These are phyloP conservation scores for Hygrophila difformis DNA, from an alignment of 257 asterid species.

Conservation along the genomic window DNA sequence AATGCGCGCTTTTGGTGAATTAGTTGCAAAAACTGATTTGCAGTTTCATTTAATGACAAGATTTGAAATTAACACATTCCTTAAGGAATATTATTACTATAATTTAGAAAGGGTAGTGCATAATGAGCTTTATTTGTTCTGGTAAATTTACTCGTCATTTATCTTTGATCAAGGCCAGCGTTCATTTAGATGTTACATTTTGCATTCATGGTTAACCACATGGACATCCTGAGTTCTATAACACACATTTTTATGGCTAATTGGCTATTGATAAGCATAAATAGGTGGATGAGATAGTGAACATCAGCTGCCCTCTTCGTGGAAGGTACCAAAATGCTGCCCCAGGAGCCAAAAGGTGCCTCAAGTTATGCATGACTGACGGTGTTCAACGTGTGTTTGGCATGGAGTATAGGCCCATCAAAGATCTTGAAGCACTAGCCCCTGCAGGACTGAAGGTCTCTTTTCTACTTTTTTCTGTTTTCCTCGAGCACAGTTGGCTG, in stretches of 20 bases:
- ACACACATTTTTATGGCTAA: slow-evolving; percentile 6
- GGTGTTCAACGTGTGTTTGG: slow-evolving; percentile 89
- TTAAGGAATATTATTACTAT: too few species aligned
- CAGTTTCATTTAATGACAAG: too few species aligned
- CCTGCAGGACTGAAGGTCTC: slow-evolving; percentile 84
- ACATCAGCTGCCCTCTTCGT: slow-evolving; percentile 72
- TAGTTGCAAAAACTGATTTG: too few species aligned
- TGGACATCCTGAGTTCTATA: slow-evolving; percentile 6
- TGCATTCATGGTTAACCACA: neutral
- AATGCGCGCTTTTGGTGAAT: too few species aligned
- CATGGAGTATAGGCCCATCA: slow-evolving; percentile 90
- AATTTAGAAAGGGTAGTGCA: too few species aligned
- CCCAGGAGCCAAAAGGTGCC: slow-evolving; percentile 82
- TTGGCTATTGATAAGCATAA: slow-evolving; percentile 13
- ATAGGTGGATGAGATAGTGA: slow-evolving; percentile 92
- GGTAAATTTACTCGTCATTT: too few species aligned
- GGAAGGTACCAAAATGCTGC: slow-evolving; percentile 71
- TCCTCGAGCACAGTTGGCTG: slow-evolving; percentile 2
- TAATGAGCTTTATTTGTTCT: too few species aligned
- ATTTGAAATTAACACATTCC: too few species aligned
- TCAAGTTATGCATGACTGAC: slow-evolving; percentile 91
- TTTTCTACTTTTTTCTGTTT: neutral
- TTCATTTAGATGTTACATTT: neutral
- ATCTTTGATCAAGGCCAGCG: neutral
- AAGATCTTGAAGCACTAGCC: slow-evolving; percentile 62